A percentile compares a stretch with the other conserved stretches of the same genome.
These are phyloP conservation scores for Podospora didyma DNA, from an alignment of 495 filamentous ascomycete species.

Conservation along the genomic window DNA sequence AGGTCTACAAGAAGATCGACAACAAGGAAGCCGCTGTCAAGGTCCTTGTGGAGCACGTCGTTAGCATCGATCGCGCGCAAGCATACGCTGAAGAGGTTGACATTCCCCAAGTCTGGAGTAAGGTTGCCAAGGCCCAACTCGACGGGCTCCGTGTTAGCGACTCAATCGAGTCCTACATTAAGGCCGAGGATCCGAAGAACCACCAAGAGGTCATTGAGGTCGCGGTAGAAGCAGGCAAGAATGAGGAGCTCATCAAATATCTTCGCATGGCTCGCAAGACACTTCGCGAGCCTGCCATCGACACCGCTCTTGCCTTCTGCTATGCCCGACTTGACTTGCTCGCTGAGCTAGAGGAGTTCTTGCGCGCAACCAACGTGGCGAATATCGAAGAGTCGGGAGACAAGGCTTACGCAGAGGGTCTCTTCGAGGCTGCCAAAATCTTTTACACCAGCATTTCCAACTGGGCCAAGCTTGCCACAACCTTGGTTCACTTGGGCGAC, in stretches of 20 bases:
- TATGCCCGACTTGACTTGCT: constrained; percentile 90
- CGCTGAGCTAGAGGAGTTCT: constrained; percentile 91
- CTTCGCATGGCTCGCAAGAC: constrained; percentile 97
- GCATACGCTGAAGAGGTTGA: constrained; percentile 96
- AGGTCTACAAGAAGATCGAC: constrained; percentile 97
- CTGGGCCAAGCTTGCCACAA: constrained; percentile 98
- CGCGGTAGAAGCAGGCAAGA: constrained; percentile 92
- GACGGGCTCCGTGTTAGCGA: constrained; percentile 92
- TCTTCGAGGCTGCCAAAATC: constrained; percentile 96
- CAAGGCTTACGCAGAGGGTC: constrained; percentile 93
- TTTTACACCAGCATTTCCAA: constrained; percentile 98
- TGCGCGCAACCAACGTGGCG: constrained; percentile 89
- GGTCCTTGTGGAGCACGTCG: constrained; percentile 93
- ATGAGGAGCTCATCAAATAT: constrained; percentile 96
- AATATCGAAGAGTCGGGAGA: constrained; percentile 95
- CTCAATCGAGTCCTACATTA: constrained; percentile 95
- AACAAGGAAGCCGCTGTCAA: constrained; percentile 82
- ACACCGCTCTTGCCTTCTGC: constrained; percentile 90
- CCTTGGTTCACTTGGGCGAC: constrained; percentile 90
- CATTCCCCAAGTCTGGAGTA: constrained; percentile 97
- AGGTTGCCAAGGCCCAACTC: constrained; percentile 95
- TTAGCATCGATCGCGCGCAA: constrained; percentile 96
- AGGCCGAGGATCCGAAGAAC: constrained; percentile 88
- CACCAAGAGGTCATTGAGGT: constrained; percentile 95
- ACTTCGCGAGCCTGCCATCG: constrained; percentile 87